Evolutionary conservation across 2,329 filamentous ascomycete genomes (phyloP).

Genomic region (Magnaporthiopsis rhizophila): DNA sequence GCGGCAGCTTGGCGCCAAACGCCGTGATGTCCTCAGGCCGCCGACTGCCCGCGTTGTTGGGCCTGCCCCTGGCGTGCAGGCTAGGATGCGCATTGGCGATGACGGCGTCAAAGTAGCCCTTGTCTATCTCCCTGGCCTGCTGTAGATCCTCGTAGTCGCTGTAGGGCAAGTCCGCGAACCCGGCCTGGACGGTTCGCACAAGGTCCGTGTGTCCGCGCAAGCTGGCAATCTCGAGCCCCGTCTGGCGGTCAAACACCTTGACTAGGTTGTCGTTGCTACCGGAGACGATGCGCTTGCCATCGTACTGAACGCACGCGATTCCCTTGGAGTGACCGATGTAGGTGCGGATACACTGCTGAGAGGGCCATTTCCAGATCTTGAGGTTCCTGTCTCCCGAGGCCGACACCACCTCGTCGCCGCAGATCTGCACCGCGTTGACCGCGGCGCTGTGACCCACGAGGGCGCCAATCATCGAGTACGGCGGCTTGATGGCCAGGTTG

Average conservation of each 20-base stretch:
- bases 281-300: conserved; percentile 86
- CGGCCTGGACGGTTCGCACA: conserved; percentile 89
- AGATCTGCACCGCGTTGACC: conserved; percentile 92
- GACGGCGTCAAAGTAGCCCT: conserved; percentile 58
- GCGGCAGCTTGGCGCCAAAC: conserved; percentile 78
- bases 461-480: conserved; percentile 70
- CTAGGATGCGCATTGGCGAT: conserved; percentile 39
- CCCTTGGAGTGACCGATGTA: conserved; percentile 86
- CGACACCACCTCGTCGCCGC: conserved; percentile 79
- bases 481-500: conserved; percentile 45
- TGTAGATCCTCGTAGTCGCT: conserved; percentile 66
- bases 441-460: conserved; percentile 82
- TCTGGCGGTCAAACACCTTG: conserved; percentile 83
- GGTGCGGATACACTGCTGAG: conserved; percentile 66
- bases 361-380: conserved; percentile 89
- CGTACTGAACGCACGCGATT: conserved; percentile 95
- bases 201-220: conserved; percentile 74
- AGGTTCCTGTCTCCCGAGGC: conserved; percentile 90
- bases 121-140: conserved; percentile 66
- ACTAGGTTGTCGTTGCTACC: conserved; percentile 95
- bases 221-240: conserved; percentile 82
- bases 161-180: conserved; percentile 81
- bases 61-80: conserved; percentile 24
- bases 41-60: conserved; percentile 63
- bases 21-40: conserved; percentile 69